Evolutionary conservation across 78 protist species (phyloP).

Genomic region (Emiliania huxleyi): DNA sequence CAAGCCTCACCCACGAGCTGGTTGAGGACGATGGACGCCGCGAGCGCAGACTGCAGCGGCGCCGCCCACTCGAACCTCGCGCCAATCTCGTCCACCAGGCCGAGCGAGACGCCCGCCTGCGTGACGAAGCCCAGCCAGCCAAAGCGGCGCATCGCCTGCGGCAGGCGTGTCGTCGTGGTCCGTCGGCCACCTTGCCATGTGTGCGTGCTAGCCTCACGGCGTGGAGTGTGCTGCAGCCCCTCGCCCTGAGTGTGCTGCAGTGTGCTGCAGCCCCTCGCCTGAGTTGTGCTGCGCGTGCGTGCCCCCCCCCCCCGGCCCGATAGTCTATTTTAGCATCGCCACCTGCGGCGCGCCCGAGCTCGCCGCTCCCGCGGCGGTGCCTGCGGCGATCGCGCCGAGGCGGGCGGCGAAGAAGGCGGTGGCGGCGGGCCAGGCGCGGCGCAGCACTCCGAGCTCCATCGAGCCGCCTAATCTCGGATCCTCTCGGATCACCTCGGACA

Average conservation of each 20-base stretch:
- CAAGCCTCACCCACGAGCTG: too few relatives aligned
- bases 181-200: too few relatives aligned
- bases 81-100: background rate
- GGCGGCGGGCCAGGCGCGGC: background rate
- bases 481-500: too few relatives aligned
- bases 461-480: too few relatives aligned
- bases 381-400: background rate
- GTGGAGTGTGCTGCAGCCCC: background rate
- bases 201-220: background rate
- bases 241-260: background rate
- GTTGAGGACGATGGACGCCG: background rate
- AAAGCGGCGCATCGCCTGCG: background rate
- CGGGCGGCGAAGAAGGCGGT: background rate
- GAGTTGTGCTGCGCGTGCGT: background rate
- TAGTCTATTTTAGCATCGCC: too few relatives aligned
- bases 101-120: conserved; percentile 13
- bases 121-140: background rate
- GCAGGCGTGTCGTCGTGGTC: too few relatives aligned
- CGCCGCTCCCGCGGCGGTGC: background rate
- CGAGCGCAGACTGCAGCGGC: background rate
- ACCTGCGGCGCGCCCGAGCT: background rate
- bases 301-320: too few relatives aligned
- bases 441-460: background rate
- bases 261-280: background rate
- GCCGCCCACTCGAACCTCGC: background rate